phyloP scores from a whole-genome alignment of 2,329 filamentous ascomycete species.

The Didymosphaeria variabile region DNA sequence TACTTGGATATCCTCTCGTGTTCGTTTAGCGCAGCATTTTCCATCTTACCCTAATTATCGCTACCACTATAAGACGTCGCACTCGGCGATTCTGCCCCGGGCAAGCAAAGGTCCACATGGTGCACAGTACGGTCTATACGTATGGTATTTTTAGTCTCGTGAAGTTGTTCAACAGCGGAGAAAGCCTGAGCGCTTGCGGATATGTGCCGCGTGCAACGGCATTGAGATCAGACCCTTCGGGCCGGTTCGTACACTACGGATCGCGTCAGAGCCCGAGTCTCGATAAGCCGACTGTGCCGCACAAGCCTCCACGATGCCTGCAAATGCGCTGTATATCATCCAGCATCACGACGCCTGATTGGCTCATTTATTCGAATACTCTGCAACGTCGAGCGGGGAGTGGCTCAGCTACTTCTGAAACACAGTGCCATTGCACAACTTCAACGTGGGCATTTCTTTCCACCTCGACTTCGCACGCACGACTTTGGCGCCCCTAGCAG shows the following conservation, averaged over 20 bases:
- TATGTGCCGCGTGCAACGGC: conserved; percentile 21
- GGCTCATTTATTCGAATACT: conserved; percentile 4
- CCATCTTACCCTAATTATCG: neutral
- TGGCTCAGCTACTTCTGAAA: conserved; percentile 12
- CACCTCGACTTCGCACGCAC: neutral
- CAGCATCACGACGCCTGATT: conserved; percentile 4
- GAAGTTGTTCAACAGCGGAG: conserved; percentile 8
- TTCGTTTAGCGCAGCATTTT: neutral
- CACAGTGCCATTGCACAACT: neutral
- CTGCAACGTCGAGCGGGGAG: conserved; percentile 3
- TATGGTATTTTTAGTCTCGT: conserved; percentile 18
- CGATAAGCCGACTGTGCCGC: conserved; percentile 9
- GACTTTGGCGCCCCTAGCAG: neutral
- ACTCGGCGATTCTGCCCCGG: conserved; percentile 21
- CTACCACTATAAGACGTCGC: neutral
- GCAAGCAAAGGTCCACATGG: conserved; percentile 14
- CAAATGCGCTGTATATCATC: neutral
- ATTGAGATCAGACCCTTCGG: conserved; percentile 14
- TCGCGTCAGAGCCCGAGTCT: conserved; percentile 5
- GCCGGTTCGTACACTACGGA: conserved; percentile 14
- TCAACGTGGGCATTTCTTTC: neutral
- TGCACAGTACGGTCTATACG: conserved; percentile 9
- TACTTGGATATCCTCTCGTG: neutral
- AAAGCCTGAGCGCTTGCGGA: conserved; percentile 29
- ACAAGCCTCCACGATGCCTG: conserved; percentile 11